Conservation (phyloP, 805 yeast genomes). For the Lipomyces sp. region DNA sequence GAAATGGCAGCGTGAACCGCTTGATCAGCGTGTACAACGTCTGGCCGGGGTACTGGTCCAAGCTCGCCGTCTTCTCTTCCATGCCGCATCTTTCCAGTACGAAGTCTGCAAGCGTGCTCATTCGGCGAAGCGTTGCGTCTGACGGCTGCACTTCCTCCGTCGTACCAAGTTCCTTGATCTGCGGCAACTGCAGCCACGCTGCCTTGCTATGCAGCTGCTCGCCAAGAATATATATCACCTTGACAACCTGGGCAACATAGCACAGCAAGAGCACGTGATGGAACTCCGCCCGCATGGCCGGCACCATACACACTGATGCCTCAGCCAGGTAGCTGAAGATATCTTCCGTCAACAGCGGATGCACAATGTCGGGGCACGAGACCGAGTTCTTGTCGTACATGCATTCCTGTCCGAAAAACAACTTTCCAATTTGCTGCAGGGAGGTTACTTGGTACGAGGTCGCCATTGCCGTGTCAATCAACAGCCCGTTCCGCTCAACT, state of each 20-base stretch:
- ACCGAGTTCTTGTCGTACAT: constrained; percentile 28
- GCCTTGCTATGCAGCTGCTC: constrained; percentile 6
- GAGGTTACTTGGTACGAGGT: no score
- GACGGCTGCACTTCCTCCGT: background rate
- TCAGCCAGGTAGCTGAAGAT: constrained; percentile 39
- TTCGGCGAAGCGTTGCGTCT: background rate
- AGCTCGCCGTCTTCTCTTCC: background rate
- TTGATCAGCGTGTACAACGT: constrained; percentile 16
- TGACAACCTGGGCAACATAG: constrained; percentile 53
- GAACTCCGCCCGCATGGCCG: constrained; percentile 45
- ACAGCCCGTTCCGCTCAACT: background rate
- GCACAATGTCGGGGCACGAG: constrained; percentile 19
- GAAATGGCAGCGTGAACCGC: constrained; percentile 54
- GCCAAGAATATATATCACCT: constrained; percentile 38
- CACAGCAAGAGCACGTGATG: constrained; percentile 51
- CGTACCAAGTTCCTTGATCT: background rate
- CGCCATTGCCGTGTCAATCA: no score
- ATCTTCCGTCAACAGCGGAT: constrained; percentile 31
- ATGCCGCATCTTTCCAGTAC: constrained; percentile 7
- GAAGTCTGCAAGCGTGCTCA: constrained; percentile 5
- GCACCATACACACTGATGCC: constrained; percentile 44
- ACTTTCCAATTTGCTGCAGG: constrained; percentile 22
- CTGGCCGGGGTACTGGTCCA: constrained; percentile 3
- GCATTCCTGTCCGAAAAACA: constrained; percentile 28
- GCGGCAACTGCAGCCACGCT: constrained; percentile 8